These are phyloP conservation scores for Pichia sp. DNA, from an alignment of 1,139 yeast species.

Conservation along the genomic window DNA sequence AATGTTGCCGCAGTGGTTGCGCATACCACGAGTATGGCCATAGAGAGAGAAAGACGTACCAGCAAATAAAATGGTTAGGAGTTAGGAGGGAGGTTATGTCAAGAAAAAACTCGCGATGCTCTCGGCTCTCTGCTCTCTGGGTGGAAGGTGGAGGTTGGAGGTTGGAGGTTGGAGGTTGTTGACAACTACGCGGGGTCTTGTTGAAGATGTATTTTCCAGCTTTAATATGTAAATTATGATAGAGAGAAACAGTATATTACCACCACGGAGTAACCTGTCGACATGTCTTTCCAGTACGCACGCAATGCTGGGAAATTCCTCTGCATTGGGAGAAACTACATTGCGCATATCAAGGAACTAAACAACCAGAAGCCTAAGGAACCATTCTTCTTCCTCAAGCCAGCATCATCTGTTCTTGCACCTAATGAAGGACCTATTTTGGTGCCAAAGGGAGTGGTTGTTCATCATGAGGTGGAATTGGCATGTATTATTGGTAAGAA, in stretches of 20 bases:
- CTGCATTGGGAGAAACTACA: constrained; percentile 95
- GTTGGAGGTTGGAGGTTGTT: too few species aligned
- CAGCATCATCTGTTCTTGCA: constrained; percentile 56
- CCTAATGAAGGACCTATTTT: constrained; percentile 70
- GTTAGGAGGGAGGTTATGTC: too few species aligned
- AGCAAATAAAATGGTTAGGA: too few species aligned
- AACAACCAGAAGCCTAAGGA: constrained; percentile 72
- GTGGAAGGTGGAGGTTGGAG: not conserved
- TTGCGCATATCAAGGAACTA: constrained; percentile 87
- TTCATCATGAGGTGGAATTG: constrained; percentile 90
- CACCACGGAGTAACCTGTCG: too few species aligned
- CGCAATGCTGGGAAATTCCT: constrained; percentile 71
- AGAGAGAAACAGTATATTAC: too few species aligned
- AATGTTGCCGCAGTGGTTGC: constrained; percentile 28
- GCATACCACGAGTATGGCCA: constrained; percentile 19
- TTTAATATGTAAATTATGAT: too few species aligned
- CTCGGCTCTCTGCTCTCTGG: too few species aligned
- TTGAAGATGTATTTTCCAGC: too few species aligned
- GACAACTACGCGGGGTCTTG: not conserved
- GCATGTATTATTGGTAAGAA: constrained; percentile 68
- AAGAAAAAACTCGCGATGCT: too few species aligned
- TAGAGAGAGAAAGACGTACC: constrained; percentile 18
- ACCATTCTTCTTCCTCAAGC: constrained; percentile 91
- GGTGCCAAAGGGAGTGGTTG: constrained; percentile 72
- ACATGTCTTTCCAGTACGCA: constrained; percentile 52